phyloP scores from a whole-genome alignment of 2,329 filamentous ascomycete genomes.

The Chaetomium olivaceum region DNA sequence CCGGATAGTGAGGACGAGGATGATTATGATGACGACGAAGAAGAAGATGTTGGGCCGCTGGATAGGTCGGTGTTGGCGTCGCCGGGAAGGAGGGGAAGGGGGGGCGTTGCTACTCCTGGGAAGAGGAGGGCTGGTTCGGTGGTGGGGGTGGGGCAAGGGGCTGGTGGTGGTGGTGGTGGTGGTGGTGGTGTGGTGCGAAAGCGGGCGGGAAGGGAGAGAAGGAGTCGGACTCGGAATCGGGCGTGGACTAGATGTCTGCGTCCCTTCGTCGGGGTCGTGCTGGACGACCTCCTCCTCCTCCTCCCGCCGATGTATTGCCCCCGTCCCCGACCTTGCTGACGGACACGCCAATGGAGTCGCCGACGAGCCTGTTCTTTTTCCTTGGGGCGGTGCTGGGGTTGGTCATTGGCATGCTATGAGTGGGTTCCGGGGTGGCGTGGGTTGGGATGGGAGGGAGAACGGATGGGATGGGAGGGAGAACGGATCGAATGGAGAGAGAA shows the following conservation, averaged over 20 bases:
- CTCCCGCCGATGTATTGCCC: neutral
- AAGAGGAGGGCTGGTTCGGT: neutral
- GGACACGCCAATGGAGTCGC: neutral
- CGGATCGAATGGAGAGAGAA: no score
- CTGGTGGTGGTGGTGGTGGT: neutral
- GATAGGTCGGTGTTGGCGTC: neutral
- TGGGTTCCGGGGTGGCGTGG: neutral
- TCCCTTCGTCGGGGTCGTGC: neutral
- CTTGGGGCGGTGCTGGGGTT: neutral
- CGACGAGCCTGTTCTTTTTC: neutral
- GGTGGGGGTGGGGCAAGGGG: neutral
- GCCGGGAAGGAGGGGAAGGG: neutral
- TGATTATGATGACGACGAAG: constrained; percentile 21
- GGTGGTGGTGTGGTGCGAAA: neutral
- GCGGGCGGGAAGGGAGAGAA: neutral
- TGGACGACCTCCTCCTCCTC: neutral
- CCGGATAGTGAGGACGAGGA: constrained; percentile 29
- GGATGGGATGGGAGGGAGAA: neutral
- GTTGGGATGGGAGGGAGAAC: no score
- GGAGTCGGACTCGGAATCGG: constrained; percentile 10
- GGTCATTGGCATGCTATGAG: neutral
- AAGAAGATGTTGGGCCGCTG: constrained; percentile 18
- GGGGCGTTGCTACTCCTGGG: neutral
- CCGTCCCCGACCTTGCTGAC: neutral
- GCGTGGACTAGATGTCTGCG: constrained; percentile 17